phyloP scores from a whole-genome alignment of 2,329 filamentous ascomycete species.

The Ascochyta pisi region DNA sequence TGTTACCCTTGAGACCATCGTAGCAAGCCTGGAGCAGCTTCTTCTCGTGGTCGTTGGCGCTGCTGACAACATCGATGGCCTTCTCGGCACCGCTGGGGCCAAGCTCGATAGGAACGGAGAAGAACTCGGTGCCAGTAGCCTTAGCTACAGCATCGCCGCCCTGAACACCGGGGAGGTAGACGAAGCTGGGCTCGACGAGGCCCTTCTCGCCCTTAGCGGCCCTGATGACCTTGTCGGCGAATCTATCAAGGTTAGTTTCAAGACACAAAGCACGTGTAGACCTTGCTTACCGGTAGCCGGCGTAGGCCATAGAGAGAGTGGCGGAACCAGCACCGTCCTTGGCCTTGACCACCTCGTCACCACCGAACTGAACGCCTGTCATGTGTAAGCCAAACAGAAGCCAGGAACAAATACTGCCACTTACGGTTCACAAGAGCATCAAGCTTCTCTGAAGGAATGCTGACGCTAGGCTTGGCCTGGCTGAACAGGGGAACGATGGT shows the following conservation, averaged over 20 bases:
- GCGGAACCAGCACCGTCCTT: constrained; percentile 92
- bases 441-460: constrained; percentile 88
- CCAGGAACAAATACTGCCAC: constrained; percentile 30
- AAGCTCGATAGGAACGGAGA: constrained; percentile 94
- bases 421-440: constrained; percentile 85
- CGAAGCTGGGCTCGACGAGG: constrained; percentile 91
- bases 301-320: constrained; percentile 93
- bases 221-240: constrained; percentile 92
- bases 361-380: constrained; percentile 86
- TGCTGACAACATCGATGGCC: constrained; percentile 78
- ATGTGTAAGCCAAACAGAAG: constrained; percentile 4
- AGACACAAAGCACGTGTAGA: neutral
- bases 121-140: constrained; percentile 85
- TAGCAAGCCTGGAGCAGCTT: constrained; percentile 77
- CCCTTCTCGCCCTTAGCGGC: constrained; percentile 88
- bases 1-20: constrained; percentile 87
- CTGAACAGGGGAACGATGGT: constrained; percentile 98
- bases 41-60: constrained; percentile 87
- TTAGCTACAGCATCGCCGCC: constrained; percentile 87
- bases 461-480: constrained; percentile 79
- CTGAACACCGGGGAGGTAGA: constrained; percentile 89
- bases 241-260: constrained; percentile 60
- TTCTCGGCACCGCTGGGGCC: constrained; percentile 87
- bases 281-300: constrained; percentile 79
- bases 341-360: constrained; percentile 95